Conservation (phyloP, 768 basidiomycete species). For the Obba rivulosa region DNA sequence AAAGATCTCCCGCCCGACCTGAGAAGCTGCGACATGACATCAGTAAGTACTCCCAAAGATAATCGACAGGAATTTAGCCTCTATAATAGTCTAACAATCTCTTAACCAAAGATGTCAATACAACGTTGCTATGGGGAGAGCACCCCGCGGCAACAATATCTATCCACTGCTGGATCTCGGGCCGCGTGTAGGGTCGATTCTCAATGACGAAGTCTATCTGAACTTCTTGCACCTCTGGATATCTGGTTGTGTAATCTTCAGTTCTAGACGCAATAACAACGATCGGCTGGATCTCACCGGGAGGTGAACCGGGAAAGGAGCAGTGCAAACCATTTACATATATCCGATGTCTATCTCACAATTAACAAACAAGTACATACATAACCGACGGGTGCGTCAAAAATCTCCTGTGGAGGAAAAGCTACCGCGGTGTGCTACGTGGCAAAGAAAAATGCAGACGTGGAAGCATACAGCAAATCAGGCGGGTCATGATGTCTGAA, state of each 20-base stretch:
- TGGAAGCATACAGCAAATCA: too few species aligned
- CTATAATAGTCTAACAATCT: background rate
- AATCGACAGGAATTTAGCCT: too few species aligned
- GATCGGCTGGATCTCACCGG: background rate
- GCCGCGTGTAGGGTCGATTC: background rate
- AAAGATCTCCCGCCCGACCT: too few species aligned
- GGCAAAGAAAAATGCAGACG: too few species aligned
- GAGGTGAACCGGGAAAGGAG: conserved; percentile 7
- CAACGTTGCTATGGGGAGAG: background rate
- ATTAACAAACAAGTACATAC: background rate
- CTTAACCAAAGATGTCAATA: background rate
- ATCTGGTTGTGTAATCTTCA: background rate
- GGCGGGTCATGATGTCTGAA: too few species aligned
- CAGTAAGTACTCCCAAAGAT: too few species aligned
- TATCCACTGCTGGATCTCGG: background rate
- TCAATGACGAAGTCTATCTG: background rate
- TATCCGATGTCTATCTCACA: background rate
- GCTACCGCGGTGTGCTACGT: conserved; percentile 2
- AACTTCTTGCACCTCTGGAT: background rate
- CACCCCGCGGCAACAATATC: background rate
- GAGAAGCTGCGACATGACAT: too few species aligned
- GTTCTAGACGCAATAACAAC: background rate
- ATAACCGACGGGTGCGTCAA: background rate
- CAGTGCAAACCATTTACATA: conserved; percentile 1
- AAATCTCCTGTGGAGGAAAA: background rate